Base-by-base conservation (phyloP, 129 eudicot genomes). In the Dittrichia graveolens region DNA sequence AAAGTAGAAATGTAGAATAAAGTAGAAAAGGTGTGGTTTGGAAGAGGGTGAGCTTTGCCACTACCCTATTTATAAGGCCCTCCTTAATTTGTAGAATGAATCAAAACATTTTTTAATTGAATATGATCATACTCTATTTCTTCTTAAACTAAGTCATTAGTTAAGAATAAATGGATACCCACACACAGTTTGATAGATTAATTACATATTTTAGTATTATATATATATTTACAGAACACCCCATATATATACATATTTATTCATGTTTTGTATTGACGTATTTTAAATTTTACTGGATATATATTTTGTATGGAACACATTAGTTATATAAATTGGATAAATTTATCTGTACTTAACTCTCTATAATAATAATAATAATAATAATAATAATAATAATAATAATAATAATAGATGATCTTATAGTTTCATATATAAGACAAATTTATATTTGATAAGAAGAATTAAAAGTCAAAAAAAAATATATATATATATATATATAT, bases 11-110 rank as follows among this genome's bases (percentile, higher is more conserved):
- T 67, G 71, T 41, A 53, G 74, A 54, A 67, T 67, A 65, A 57
- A 69, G 44, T 52, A 63, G 71, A 71, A 81, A 79, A 75, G 72
- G 81, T 15, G 82, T 41, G 67, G 83, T 74, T 79, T 80, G 80
- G 82, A 82, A 74, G 85, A 73, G 85, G 83, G 83, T 85, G 82
- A 83, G 79, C 73, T 78, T 81, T 60, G 76, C 68, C 76, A 45
- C 67, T 44, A 35, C 69, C 76, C 83, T 84, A 83, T 83, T 85
- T 90, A 90, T 90, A 90, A 82, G 66, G 78, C 55, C 67, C 61
- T 41, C 31, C 31, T 24, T 24, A 24, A 24, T 0, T 24, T 80
- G 65, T 80, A 45, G 74, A 80, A 71, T 75, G 64, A 67, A 65
- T 71, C 69, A 46, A 44, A 59, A 38, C 50, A 72, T 67, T 48